These are phyloP conservation scores for Pelargonium cotyledonis DNA, from an alignment of 441 rosid species.

Conservation along the genomic window DNA sequence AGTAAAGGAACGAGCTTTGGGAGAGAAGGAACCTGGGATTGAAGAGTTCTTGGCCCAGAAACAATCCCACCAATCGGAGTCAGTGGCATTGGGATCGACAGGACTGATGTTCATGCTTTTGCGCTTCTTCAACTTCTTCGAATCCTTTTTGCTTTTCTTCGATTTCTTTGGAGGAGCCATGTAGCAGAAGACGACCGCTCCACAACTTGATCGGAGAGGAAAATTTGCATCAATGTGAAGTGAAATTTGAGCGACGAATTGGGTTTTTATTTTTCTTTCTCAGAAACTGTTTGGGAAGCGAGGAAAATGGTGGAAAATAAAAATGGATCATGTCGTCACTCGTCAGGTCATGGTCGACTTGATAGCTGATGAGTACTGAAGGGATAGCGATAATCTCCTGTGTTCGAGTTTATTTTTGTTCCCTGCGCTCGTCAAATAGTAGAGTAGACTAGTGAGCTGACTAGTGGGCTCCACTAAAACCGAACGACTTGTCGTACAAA, in stretches of 20 bases:
- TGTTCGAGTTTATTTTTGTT: no score
- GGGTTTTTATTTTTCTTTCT: background rate
- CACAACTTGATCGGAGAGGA: background rate
- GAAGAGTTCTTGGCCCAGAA: slow-evolving; percentile 79
- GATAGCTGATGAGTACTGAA: no score
- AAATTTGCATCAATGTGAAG: background rate
- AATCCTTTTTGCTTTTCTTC: slow-evolving; percentile 46
- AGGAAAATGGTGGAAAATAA: slow-evolving; percentile 4
- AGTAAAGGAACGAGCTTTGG: background rate
- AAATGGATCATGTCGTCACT: background rate
- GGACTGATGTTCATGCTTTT: slow-evolving; percentile 37
- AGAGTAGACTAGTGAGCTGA: no score
- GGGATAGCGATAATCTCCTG: no score
- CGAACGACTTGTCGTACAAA: no score
- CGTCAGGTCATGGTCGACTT: background rate
- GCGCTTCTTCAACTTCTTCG: slow-evolving; percentile 57
- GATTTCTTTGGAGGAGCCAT: slow-evolving; percentile 56
- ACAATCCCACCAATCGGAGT: slow-evolving; percentile 86
- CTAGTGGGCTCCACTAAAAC: no score
- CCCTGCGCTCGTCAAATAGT: no score
- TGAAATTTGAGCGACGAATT: background rate
- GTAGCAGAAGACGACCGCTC: slow-evolving; percentile 4
- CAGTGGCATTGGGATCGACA: slow-evolving; percentile 56
- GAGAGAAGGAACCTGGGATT: slow-evolving; percentile 46
- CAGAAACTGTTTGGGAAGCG: background rate